Evolutionary conservation across 108 stramenopile genomes (phyloP), one percentile per base, ranked within the genome.

Genomic region (Cylindrotheca closterium): DNA sequence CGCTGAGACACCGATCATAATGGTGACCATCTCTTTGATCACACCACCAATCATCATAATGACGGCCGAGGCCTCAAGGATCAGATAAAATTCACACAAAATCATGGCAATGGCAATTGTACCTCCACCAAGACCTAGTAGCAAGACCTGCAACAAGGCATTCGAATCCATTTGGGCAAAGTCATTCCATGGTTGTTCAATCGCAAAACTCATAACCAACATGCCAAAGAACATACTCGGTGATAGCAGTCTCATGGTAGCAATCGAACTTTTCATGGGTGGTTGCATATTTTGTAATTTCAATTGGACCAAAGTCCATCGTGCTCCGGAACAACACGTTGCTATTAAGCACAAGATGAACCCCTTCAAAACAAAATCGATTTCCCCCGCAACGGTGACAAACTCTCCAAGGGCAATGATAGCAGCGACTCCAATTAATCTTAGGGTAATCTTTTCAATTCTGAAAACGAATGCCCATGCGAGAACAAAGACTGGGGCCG

Each of bases 1-100:
- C 19, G 87, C 26, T 7, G 61, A 74, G 0, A 95, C 89, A 32
- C 82, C 94, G 47, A 93, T 70, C 30, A 87, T 31, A 32, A 95
- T 95, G 26, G 91, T 95, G 25, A 84, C 77, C 51, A 95, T 68
- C 62, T 95, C 94, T 61, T 95, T 95, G 17, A 92, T 67, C 28
- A 95, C 94, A 25, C 94, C 94, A 54, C 94, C 94, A 60, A 95
- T 91, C 91, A 91, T 95, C 56, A 95, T 60, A 63, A 95, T 81
- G 29, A 95, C 74, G 2, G 94, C 94, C 58, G 71, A 79, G 1
- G 89, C 77, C 42, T 83, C 82, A 61, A 95, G 75, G 58, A 95
- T 95, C 34, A 95, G 73, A 71, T 80, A 82, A 60, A 95, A 93
- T 78, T 95, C 94, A 58, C 93, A 94, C 25, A 94, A 66, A 51